A percentile compares a stretch with the other conserved stretches of the same genome.
These are phyloP conservation scores for Lagenaria siceraria DNA, from an alignment of 306 rosid species.

Conservation along the genomic window DNA sequence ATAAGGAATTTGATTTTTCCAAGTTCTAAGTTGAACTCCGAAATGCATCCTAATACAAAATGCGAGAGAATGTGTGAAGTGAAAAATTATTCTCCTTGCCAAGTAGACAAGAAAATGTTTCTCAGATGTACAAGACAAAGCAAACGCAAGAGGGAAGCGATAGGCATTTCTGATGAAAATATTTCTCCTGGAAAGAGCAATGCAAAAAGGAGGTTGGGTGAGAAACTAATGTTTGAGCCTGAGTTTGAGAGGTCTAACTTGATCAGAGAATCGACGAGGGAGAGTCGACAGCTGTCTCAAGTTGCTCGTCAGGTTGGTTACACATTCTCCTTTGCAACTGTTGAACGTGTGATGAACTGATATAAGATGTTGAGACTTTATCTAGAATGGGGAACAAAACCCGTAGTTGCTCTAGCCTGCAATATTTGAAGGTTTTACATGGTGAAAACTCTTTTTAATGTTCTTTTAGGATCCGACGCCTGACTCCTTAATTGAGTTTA, in stretches of 20 bases:
- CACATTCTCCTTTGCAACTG: neutral
- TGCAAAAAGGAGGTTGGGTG: constrained; percentile 24
- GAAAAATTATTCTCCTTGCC: constrained; percentile 21
- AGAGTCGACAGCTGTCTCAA: constrained; percentile 33
- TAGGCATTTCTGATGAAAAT: constrained; percentile 20
- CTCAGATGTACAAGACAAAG: constrained; percentile 55
- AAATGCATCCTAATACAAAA: constrained; percentile 14
- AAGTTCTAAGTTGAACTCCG: constrained; percentile 13
- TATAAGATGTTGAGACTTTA: neutral
- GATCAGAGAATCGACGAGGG: constrained; percentile 25
- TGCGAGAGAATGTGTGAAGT: constrained; percentile 20
- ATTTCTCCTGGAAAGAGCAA: constrained; percentile 17
- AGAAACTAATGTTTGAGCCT: constrained; percentile 15
- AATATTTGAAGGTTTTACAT: neutral
- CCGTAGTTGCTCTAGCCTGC: neutral
- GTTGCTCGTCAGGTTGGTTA: constrained; percentile 56
- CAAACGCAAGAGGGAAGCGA: constrained; percentile 48
- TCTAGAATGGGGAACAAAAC: neutral
- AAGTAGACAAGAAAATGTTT: constrained; percentile 20
- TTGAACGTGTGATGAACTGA: neutral
- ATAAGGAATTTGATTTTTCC: constrained; percentile 9
- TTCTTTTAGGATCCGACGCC: neutral
- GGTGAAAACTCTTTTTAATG: neutral
- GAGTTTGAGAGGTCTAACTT: constrained; percentile 24
- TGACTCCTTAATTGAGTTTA: neutral